Conservation (phyloP, 305 asterid species). For the Solanum hybrid region DNA sequence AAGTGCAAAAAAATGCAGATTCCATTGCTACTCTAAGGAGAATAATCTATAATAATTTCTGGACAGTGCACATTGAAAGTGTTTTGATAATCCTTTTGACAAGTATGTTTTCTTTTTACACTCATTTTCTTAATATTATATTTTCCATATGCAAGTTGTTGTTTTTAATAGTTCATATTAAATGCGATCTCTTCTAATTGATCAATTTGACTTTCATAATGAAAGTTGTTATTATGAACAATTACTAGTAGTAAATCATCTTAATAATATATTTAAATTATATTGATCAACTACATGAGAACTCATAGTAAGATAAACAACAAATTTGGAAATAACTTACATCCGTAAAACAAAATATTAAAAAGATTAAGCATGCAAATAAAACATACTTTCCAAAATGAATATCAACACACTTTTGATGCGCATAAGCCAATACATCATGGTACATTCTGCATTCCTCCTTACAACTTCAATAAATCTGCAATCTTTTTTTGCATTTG, state of each 20-base stretch:
- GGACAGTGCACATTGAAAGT: not conserved
- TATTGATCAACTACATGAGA: not conserved
- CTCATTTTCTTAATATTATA: not conserved
- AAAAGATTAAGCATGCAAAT: not conserved
- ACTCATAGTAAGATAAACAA: too few species aligned
- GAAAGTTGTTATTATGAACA: not conserved
- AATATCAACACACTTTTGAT: not conserved
- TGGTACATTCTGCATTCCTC: not conserved
- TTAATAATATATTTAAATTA: too few species aligned
- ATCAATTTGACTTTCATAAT: not conserved
- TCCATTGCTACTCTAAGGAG: slow-evolving; percentile 25
- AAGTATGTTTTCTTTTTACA: too few species aligned
- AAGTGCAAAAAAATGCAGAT: slow-evolving; percentile 40
- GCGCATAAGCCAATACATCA: not conserved
- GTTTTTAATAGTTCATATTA: not conserved
- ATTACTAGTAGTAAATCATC: not conserved
- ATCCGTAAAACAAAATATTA: not conserved
- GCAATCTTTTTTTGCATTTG: not conserved
- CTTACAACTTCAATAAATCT: too few species aligned
- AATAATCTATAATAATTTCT: too few species aligned
- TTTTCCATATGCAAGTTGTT: not conserved
- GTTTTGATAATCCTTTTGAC: too few species aligned
- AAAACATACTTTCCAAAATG: not conserved
- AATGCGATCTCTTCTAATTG: too few species aligned
- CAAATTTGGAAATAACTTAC: not conserved